Conservation (phyloP, 1,284 basidiomycete genomes). For the Ustilago esculenta region DNA sequence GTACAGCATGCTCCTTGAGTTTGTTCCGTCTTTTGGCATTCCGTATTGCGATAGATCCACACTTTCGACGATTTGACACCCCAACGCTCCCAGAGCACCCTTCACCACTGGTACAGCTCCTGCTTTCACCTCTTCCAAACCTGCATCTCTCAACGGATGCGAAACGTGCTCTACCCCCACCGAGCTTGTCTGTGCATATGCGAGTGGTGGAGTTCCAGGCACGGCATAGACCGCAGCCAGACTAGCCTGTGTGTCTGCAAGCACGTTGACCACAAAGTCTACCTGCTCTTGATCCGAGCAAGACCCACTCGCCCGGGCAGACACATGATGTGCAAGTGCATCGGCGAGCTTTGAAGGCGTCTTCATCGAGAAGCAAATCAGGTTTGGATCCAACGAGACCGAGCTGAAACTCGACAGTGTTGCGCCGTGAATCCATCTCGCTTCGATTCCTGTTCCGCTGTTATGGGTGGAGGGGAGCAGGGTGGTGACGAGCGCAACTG, state of each 20-base stretch:
- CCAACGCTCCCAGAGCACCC: conserved; percentile 12
- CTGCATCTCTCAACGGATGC: conserved; percentile 25
- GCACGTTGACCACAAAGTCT: conserved; percentile 24
- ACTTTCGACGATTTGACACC: conserved; percentile 25
- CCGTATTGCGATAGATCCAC: conserved; percentile 11
- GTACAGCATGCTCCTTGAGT: conserved; percentile 18
- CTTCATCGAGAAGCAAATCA: conserved; percentile 35
- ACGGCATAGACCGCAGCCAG: conserved; percentile 25
- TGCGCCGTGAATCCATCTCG: conserved; percentile 27
- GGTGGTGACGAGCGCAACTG: conserved; percentile 35
- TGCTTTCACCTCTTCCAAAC: not conserved
- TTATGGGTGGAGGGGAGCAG: conserved; percentile 12
- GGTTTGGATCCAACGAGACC: conserved; percentile 28
- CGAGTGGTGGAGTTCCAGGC: conserved; percentile 20
- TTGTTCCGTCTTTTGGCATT: not conserved
- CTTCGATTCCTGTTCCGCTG: not conserved
- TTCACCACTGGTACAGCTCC: conserved; percentile 7
- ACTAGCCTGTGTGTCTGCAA: not conserved
- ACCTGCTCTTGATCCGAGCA: not conserved
- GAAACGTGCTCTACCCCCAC: not conserved
- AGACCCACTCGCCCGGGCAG: not conserved
- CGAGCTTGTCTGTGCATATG: not conserved
- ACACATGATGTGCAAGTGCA: conserved; percentile 7
- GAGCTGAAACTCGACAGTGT: conserved; percentile 41
- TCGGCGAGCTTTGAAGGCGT: conserved; percentile 32